Evolutionary conservation across 208 protist genomes (phyloP), one percentile per base, ranked within the genome.

Genomic region (Leishmania tropica): DNA sequence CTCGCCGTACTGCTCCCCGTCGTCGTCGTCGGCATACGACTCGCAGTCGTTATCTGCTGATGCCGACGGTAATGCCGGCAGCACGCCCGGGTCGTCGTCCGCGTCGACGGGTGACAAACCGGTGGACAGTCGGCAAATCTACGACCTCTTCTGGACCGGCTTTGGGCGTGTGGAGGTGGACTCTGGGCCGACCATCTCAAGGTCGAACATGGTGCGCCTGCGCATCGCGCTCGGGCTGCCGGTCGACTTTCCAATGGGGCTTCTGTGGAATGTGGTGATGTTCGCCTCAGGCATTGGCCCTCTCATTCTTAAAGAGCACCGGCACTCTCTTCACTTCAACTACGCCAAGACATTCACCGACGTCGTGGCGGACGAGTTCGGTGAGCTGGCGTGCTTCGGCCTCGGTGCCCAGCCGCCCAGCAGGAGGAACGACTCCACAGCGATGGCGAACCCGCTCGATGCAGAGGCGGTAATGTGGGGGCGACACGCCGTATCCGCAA

Each of bases 151-250:
- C 79, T 88, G 82, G 56, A 90, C 85, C 42, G 90, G 93, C 28
- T 95, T 83, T 77, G 93, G 93, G 1, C 90, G 93, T 6, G 93
- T 96, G 17, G 93, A 96, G 83, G 88, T 96, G 54, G 90, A 96
- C 71, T 88, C 87, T 28, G 45, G 83, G 24, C 93, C 93, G 3
- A 86, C 86, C 4, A 84, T 96, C 24, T 89, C 81, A 5, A 62
- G 83, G n/a, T 78, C 86, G 31, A 85, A 86, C 31, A 85, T 95
- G 58, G 21, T 86, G 11, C 75, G 65, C 21, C 80, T 95, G 8
- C 88, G 87, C 28, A 72, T 60, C 1, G 76, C 87, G 0, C 86
- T 96, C 7, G 91, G 91, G 0, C 85, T 96, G n/a, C 77, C 83
- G 0, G 45, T 47, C 11, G 58, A 68, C 40, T 95, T 92, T 82